These are phyloP conservation scores for Solanum dulcamara DNA, from an alignment of 257 asterid genomes.

Conservation along the genomic window DNA sequence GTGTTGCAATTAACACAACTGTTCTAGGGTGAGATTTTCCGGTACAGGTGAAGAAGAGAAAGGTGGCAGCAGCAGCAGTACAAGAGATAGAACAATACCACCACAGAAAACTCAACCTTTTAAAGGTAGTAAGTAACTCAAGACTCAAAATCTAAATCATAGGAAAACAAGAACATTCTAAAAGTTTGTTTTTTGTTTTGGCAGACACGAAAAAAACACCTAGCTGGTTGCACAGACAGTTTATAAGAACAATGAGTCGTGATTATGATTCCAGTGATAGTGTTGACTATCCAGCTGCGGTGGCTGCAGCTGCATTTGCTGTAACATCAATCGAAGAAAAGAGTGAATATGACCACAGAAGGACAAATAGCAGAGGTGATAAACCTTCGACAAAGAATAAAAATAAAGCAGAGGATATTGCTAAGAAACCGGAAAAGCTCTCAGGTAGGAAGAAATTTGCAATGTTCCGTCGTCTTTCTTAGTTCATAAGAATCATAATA, in stretches of 20 bases:
- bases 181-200: background rate
- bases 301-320: conserved; percentile 91
- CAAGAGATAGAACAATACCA: conserved; percentile 24
- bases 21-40: conserved; percentile 27
- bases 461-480: background rate
- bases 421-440: conserved; percentile 17
- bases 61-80: conserved; percentile 24
- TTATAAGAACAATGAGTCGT: conserved; percentile 46
- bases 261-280: conserved; percentile 27
- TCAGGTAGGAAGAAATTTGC: conserved; percentile 28
- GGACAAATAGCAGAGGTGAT: conserved; percentile 11
- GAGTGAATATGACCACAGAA: conserved; percentile 7
- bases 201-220: conserved; percentile 49
- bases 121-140: conserved; percentile 20
- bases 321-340: conserved; percentile 56
- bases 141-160: background rate
- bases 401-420: conserved; percentile 23
- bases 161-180: background rate
- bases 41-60: conserved; percentile 17
- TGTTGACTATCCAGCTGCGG: conserved; percentile 51
- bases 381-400: conserved; percentile 20
- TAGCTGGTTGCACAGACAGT: conserved; percentile 58
- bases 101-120: conserved; percentile 32
- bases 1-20: background rate
- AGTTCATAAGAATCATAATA: background rate